Conservation (phyloP, 805 yeast genomes). For the Citeromyces matritensis region DNA sequence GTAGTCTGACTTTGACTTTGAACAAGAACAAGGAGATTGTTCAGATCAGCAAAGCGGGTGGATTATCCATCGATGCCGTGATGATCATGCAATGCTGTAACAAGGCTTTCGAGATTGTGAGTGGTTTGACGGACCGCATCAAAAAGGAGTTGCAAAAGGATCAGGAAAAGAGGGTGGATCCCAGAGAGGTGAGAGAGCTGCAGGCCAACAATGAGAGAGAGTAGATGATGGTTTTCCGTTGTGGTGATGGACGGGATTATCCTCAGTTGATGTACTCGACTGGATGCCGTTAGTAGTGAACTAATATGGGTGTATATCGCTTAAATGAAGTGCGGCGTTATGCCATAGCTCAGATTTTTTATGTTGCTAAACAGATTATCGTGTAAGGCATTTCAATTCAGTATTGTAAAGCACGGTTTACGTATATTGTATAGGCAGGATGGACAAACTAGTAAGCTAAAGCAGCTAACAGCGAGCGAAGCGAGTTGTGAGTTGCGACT, state of each 20-base stretch:
- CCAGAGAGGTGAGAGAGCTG: conserved; percentile 10
- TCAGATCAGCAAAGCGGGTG: conserved; percentile 85
- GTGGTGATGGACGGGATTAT: background rate
- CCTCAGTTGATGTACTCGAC: background rate
- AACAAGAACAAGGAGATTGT: conserved; percentile 86
- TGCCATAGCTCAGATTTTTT: too few relatives aligned
- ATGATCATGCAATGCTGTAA: conserved; percentile 54
- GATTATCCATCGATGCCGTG: conserved; percentile 64
- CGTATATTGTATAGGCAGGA: too few relatives aligned
- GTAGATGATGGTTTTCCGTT: background rate
- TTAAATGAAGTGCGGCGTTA: too few relatives aligned
- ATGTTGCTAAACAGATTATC: too few relatives aligned
- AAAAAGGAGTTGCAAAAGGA: conserved; percentile 39
- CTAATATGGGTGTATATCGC: too few relatives aligned
- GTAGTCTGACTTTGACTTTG: conserved; percentile 70
- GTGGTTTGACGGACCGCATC: conserved; percentile 48
- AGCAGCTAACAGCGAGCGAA: too few relatives aligned
- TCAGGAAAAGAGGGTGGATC: conserved; percentile 13
- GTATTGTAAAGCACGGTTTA: too few relatives aligned
- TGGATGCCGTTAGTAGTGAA: too few relatives aligned
- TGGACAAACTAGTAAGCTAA: too few relatives aligned
- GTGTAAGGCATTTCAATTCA: too few relatives aligned
- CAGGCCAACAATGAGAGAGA: conserved; percentile 16
- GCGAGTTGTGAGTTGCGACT: too few relatives aligned
- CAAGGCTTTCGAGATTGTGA: conserved; percentile 51